These are phyloP conservation scores for Cunninghamia lanceolata DNA, from an alignment of 75 land plant genomes.

Conservation along the genomic window DNA sequence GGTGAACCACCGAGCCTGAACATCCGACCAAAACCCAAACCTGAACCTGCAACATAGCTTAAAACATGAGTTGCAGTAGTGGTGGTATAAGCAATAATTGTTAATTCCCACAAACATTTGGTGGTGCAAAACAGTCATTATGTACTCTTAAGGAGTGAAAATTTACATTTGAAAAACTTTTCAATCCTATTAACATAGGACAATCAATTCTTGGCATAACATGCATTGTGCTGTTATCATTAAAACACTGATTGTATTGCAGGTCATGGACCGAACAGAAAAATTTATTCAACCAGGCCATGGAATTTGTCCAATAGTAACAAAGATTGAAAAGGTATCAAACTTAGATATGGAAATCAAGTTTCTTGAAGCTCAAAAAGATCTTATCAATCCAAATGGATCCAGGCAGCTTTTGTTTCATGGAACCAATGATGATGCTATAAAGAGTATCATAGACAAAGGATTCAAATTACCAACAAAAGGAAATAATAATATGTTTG, in stretches of 20 bases:
- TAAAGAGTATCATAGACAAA: background rate
- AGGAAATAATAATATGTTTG: conserved; percentile 9
- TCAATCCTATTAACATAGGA: background rate
- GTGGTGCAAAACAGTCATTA: background rate
- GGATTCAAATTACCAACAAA: conserved; percentile 8
- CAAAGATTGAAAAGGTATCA: conserved; percentile 3
- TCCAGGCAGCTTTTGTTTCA: conserved; percentile 3
- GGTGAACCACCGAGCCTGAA: no score
- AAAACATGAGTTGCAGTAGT: background rate
- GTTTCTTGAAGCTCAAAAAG: background rate
- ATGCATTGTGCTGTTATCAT: background rate
- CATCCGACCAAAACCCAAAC: no score
- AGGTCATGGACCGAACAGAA: background rate
- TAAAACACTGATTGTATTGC: background rate
- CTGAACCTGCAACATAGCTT: no score
- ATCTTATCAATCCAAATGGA: background rate
- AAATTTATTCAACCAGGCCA: conserved; percentile 1
- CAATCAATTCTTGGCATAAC: background rate
- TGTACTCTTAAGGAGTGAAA: background rate
- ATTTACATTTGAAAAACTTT: background rate
- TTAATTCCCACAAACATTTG: background rate
- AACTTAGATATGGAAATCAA: background rate
- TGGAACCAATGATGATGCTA: background rate
- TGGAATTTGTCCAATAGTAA: background rate
- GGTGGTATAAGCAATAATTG: background rate